phyloP scores from a whole-genome alignment of 164 flowering plant species.

The Vitis cinerea region DNA sequence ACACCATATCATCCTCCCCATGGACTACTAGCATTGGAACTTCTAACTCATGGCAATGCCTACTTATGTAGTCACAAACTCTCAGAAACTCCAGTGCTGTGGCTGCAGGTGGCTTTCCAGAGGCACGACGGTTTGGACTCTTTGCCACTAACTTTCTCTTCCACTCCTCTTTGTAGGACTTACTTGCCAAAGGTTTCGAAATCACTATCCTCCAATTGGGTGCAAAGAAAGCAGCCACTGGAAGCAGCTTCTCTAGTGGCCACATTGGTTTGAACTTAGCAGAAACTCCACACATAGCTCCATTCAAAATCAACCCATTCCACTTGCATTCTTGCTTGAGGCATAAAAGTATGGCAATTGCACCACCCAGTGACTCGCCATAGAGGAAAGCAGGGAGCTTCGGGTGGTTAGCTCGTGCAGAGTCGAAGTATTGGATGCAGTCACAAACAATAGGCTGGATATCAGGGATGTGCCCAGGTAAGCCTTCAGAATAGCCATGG shows the following conservation, averaged over 20 bases:
- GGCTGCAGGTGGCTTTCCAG: slow-evolving; percentile 16
- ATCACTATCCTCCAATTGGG: slow-evolving; percentile 25
- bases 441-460: slow-evolving; percentile 25
- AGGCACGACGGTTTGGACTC: slow-evolving; percentile 18
- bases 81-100: slow-evolving; percentile 23
- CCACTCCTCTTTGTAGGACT: slow-evolving; percentile 24
- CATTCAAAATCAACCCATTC: slow-evolving; percentile 41
- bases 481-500: slow-evolving; percentile 48
- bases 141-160: slow-evolving; percentile 20
- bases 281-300: slow-evolving; percentile 47
- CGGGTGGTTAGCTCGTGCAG: slow-evolving; percentile 14
- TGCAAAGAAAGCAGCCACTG: slow-evolving; percentile 28
- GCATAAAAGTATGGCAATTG: slow-evolving; percentile 28
- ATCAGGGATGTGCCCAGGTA: slow-evolving; percentile 38
- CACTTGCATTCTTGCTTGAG: slow-evolving; percentile 28
- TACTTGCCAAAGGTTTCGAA: slow-evolving; percentile 9
- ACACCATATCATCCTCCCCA: slow-evolving; percentile 39
- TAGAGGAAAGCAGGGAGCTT: slow-evolving; percentile 35
- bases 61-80: slow-evolving; percentile 29
- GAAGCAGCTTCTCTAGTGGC: slow-evolving; percentile 42
- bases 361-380: slow-evolving; percentile 51
- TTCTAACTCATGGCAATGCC: slow-evolving; percentile 29
- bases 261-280: slow-evolving; percentile 31
- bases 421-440: slow-evolving; percentile 37
- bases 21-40: slow-evolving; percentile 42